Conservation (phyloP, 2,329 filamentous ascomycete genomes). For the Pseudopyricularia cyperi region DNA sequence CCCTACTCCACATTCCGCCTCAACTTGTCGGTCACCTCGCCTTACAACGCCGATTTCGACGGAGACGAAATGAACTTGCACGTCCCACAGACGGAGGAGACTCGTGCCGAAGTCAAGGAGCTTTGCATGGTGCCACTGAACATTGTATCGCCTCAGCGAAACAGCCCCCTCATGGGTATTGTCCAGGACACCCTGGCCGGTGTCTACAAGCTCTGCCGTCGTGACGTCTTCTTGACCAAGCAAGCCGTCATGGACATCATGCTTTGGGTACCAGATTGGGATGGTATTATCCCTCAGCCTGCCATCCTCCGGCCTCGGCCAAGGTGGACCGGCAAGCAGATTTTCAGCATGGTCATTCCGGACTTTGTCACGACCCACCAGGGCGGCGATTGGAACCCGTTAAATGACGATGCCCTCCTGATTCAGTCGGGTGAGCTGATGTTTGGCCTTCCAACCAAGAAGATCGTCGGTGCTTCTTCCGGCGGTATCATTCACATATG, state of each 20-base stretch:
- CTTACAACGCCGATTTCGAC: slow-evolving; percentile 99
- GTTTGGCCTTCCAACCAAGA: slow-evolving; percentile 86
- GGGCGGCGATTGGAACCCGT: slow-evolving; percentile 49
- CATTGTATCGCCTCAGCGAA: slow-evolving; percentile 95
- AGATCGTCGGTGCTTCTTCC: slow-evolving; percentile 77
- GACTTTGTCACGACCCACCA: slow-evolving; percentile 68
- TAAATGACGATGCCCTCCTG: slow-evolving; percentile 65
- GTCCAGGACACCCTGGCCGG: slow-evolving; percentile 96
- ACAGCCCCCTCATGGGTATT: slow-evolving; percentile 97
- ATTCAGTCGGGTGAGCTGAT: slow-evolving; percentile 82
- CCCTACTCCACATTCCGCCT: slow-evolving; percentile 97
- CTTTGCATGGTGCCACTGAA: slow-evolving; percentile 97
- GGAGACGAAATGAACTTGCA: slow-evolving; percentile 99
- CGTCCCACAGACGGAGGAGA: slow-evolving; percentile 95
- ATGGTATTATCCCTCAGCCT: slow-evolving; percentile 82
- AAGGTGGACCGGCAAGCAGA: slow-evolving; percentile 96
- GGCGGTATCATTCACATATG: slow-evolving; percentile 92
- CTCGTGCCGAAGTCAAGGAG: slow-evolving; percentile 84
- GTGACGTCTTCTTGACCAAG: slow-evolving; percentile 82
- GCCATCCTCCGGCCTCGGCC: slow-evolving; percentile 89
- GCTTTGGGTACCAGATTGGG: slow-evolving; percentile 96
- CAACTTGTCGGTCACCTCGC: slow-evolving; percentile 93
- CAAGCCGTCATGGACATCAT: slow-evolving; percentile 93
- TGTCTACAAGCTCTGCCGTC: slow-evolving; percentile 90
- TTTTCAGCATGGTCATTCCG: slow-evolving; percentile 87